Evolutionary conservation across 2,329 filamentous ascomycete genomes (phyloP), one percentile per base, ranked within the genome.

Genomic region (Cytospora schulzeri): DNA sequence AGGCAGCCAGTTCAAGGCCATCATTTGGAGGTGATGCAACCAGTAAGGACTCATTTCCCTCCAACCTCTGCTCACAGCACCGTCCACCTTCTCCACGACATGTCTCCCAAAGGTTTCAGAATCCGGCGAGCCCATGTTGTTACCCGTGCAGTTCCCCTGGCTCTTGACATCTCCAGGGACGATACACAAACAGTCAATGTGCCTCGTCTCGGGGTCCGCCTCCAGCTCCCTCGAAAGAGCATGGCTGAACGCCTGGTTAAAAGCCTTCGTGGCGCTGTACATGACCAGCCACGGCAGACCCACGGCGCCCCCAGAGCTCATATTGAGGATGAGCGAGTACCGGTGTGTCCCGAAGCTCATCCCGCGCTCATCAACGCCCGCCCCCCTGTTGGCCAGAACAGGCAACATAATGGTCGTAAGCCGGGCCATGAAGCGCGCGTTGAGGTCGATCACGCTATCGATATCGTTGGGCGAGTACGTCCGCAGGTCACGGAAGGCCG

Each of bases 351-450:
- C 50, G 4, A 41, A 62, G 1, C 57, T 55, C 53, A 33, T 52
- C n/a, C 62, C 65, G 6, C 50, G 45, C 22, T 3, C 55, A 4
- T 65, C 62, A 5, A 29, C 15, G n/a, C 51, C 65, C 8, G 65
- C 19, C 22, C 68, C 56, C 57, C 68, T 68, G 52, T 68, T 65
- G 24, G 63, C 35, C 38, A 70, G 67, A 62, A 65, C 55, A 33
- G 72, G 72, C n/a, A 75, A 66, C 66, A 74, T 68, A 33, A 74
- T 63, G 7, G 71, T 67, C n/a, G 74, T 75, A 19, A 76, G 69
- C 26, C 72, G 73, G 28, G 75, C 70, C 72, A 74, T 75, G 72
- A 76, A 77, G 31, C 72, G 72, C 31, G 70, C 71, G 68, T 78
- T 76, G 48, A 72, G 58, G 66, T 73, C 69, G 61, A 78, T 70